Base-by-base conservation (phyloP, 2,329 filamentous ascomycete genomes). In the Aureobasidium sp. region DNA sequence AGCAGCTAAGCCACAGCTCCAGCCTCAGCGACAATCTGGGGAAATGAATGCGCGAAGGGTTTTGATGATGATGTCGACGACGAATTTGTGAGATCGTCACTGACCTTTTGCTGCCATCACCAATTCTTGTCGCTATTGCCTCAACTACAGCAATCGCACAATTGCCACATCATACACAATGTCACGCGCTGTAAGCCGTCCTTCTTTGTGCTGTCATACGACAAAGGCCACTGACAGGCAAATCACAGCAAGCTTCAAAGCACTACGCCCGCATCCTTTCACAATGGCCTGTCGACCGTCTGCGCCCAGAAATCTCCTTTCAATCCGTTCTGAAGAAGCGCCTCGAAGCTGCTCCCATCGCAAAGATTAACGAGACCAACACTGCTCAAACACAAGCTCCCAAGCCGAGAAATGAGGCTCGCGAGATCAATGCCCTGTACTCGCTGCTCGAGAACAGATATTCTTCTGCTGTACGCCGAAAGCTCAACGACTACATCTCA, bases 391-490 rank as follows among this genome's bases (percentile, higher is more conserved):
- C 43, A 20, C 39, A 55, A 43, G 3, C 6, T 13, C 65, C 34
- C 50, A 62, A 51, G 20, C 44, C 62, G 39, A 39, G 63, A 50
- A 24, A 53, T 48, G 79, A 82, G 64, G 68, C 75, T 36, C 71
- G 71, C 36, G 77, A 83, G 67, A 72, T 84, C 60, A 86, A 85
- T 67, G 83, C 82, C 5, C 77, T 87, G 1, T 84, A 82, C 65
- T 79, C 81, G 2, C 73, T 87, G n/a, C 74, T 87, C 2, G 82
- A 85, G 66, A 79, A 87, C 69, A 74, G 81, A 53, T 86, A 84
- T 67, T 74, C 72, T 51, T 81, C 79, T 63, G 71, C 70, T 66
- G 72, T 73, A 64, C 5, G n/a, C 20, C 13, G 15, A 51, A 20
- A 6, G 4, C 7, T 43, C 13, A 32, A 17, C 24, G 10, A 26